Base-by-base conservation (phyloP, 441 rosid species). In the Arabidopsis lyrata region DNA sequence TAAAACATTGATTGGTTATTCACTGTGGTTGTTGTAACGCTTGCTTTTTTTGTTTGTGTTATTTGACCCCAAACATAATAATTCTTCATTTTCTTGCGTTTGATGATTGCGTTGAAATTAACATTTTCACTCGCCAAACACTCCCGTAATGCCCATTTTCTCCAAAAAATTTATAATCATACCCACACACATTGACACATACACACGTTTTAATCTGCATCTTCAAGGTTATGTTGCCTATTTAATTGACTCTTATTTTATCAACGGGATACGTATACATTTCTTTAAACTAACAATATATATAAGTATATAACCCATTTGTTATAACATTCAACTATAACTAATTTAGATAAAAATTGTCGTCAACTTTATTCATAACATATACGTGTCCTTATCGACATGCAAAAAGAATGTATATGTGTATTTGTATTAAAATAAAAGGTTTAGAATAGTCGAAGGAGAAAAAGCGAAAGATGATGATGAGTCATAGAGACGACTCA, bases 371-470 rank as follows among this genome's bases (percentile, higher is more conserved):
- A 63, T 76, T 29, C 32, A 45, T 35, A 63, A 55, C 65, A 70
- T 49, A 45, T 76, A 49, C 50, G 76, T 70, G 38, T 76, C 80
- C 55, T 64, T 56, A 16, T 70, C 80, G 10, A 64, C 76, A 76
- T 76, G 80, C 72, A 70, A 56, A 75, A 54, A 44, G 8, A 53
- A 68, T 34, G 5, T 27, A 36, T 52, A 8, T 38, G 20, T 59
- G 54, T 44, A 35, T 50, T 50, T 32, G 29, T 74, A 57, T 49
- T 61, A 53, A 3, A 39, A 42, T 38, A 38, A 68, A 68, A 47
- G 65, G 66, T 36, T 47, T 47, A 68, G 31, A 69, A 70, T 63
- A 70, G 61, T 70, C 15, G 53, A 24, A 24, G 27, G 14, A 54
- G 50, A 35, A 58, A 68, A 68, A 42, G 50, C 31, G 27, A 75